A percentile compares a stretch with the other conserved stretches of the same genome.
Evolutionary conservation across 345 rosid genomes (phyloP).

Genomic region (Populus deltoides): DNA sequence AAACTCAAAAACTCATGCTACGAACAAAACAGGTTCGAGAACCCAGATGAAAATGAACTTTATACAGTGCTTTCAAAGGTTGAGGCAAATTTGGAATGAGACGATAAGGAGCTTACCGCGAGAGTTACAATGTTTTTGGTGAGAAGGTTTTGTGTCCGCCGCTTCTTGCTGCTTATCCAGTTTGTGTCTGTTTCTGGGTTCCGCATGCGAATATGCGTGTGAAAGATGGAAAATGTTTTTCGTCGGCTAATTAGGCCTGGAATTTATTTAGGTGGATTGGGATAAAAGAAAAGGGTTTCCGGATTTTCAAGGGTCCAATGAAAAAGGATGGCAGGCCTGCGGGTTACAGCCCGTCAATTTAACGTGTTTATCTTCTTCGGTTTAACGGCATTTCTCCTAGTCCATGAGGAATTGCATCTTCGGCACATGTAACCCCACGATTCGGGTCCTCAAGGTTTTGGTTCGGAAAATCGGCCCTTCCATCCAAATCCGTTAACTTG

Average conservation of each 20-base stretch:
- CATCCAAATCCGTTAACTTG: too few relatives aligned
- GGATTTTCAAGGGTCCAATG: neutral
- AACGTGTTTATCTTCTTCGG: too few relatives aligned
- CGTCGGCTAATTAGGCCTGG: neutral
- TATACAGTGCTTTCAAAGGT: too few relatives aligned
- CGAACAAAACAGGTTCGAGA: too few relatives aligned
- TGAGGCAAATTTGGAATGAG: neutral
- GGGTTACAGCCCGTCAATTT: too few relatives aligned
- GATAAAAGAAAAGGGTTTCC: too few relatives aligned
- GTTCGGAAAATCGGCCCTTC: too few relatives aligned
- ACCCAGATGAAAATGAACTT: too few relatives aligned
- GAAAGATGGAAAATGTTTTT: neutral
- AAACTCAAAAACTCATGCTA: conserved; percentile 2
- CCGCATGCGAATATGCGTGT: neutral
- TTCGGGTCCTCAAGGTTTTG: too few relatives aligned
- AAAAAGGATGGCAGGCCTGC: neutral
- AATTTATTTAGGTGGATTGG: neutral
- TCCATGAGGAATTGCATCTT: too few relatives aligned
- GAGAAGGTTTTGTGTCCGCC: conserved; percentile 5
- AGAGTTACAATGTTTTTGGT: neutral
- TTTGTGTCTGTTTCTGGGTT: neutral
- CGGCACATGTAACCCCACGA: too few relatives aligned
- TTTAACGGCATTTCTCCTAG: too few relatives aligned
- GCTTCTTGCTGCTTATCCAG: conserved; percentile 26
- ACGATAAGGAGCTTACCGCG: neutral